Evolutionary conservation across 495 filamentous ascomycete species (phyloP).

Genomic region (Hypoxylon fragiforme): DNA sequence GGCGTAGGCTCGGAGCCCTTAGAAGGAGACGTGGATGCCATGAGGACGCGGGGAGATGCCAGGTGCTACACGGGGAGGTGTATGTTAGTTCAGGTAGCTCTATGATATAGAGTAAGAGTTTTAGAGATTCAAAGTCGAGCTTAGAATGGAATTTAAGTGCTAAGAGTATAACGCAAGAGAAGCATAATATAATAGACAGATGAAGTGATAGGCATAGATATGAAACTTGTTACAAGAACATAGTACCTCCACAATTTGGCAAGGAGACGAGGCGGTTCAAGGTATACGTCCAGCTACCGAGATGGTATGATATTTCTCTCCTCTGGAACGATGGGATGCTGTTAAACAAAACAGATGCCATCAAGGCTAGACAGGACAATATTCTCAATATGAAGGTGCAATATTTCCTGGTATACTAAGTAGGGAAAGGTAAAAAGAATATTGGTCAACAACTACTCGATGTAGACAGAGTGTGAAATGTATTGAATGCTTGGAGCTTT

Average conservation of each 20-base stretch:
- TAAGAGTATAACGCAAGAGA: not conserved
- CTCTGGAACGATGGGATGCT: slow-evolving; percentile 9
- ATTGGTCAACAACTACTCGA: too few relatives aligned
- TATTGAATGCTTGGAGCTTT: too few relatives aligned
- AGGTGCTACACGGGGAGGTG: slow-evolving; percentile 4
- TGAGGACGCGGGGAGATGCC: slow-evolving; percentile 25
- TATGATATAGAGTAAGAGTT: slow-evolving; percentile 1
- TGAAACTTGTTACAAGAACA: slow-evolving; percentile 27
- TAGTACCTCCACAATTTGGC: slow-evolving; percentile 17
- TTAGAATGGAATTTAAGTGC: not conserved
- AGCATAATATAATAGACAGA: slow-evolving; percentile 12
- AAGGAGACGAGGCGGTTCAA: slow-evolving; percentile 11
- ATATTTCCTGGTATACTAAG: too few relatives aligned
- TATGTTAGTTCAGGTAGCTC: too few relatives aligned
- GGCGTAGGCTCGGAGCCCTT: slow-evolving; percentile 34
- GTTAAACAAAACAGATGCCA: slow-evolving; percentile 13
- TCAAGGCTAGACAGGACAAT: slow-evolving; percentile 8
- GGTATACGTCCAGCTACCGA: slow-evolving; percentile 5
- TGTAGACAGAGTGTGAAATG: too few relatives aligned
- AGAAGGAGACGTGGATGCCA: slow-evolving; percentile 43
- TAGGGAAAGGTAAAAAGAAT: too few relatives aligned
- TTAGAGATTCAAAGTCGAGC: not conserved
- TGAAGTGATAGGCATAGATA: too few relatives aligned
- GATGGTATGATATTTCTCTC: slow-evolving; percentile 16
- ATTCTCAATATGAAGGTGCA: not conserved